Base-by-base conservation (phyloP, 495 filamentous ascomycete genomes). In the Penicillium tannophilum region DNA sequence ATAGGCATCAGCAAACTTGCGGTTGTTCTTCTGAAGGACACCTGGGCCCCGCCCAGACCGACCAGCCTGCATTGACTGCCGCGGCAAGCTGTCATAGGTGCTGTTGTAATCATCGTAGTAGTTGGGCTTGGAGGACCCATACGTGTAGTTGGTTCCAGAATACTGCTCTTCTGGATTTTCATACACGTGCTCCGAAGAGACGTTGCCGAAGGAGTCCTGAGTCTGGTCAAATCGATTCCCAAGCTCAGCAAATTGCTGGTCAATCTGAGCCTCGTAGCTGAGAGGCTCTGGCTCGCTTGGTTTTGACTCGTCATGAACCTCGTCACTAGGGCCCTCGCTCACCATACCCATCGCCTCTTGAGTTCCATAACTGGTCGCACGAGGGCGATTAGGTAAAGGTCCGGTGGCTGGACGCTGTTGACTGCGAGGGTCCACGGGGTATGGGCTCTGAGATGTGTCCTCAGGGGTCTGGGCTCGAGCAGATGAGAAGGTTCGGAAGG, bases 1-100 rank as follows among this genome's bases (percentile, higher is more conserved):
- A 66, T 93, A 96, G n/a, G 90, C 91, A 62, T 97, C 91, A 3
- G 82, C 86, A 63, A 98, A 96, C 57, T 91, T 92, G 63, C 88
- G 81, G 58, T 90, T 86, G 66, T 86, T 90, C 77, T 96, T 96
- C 63, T 92, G 88, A 35, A 96, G 72, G 14, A 92, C 82, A 45
- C 74, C 85, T 10, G 79, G 67, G 17, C 79, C 76, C 46, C 78
- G 76, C 16, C 68, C 66, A 41, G 77, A 75, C 11, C 83, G 79
- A 33, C 70, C 70, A 50, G 65, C 63, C 62, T 79, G 77, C 58
- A 72, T 73, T 5, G 79, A 80, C 48, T 71, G 71, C 35, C 76
- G 73, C 16, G 79, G 71, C 43, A 65, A 52, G 26, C 65, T 72
- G 24, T 82, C 79, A 44, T 74, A 72, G 1, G 64, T 61, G 45